These are phyloP conservation scores for Mycena galericulata DNA, from an alignment of 768 basidiomycete species.

Conservation along the genomic window DNA sequence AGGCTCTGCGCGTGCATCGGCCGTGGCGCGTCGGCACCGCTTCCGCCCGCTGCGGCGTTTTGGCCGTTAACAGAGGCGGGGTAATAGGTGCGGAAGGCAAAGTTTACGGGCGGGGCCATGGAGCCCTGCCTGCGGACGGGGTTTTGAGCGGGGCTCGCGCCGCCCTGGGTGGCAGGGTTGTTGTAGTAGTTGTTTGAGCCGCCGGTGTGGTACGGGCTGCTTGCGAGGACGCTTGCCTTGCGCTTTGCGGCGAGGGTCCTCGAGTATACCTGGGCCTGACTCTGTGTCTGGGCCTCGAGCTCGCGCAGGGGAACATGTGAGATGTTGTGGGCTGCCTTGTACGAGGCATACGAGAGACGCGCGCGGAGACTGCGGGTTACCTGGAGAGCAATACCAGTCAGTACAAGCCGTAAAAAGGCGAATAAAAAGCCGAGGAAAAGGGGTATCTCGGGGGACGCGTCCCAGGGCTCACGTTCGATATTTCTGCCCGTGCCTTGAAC, in stretches of 20 bases:
- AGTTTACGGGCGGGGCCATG: constrained; percentile 57
- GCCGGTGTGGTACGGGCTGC: constrained; percentile 19
- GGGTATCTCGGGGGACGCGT: constrained; percentile 61
- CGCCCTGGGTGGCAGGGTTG: constrained; percentile 64
- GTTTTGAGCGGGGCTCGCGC: constrained; percentile 45
- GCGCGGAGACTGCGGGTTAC: constrained; percentile 85
- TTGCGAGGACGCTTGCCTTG: constrained; percentile 51
- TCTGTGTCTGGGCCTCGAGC: constrained; percentile 71
- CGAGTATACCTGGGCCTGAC: constrained; percentile 57
- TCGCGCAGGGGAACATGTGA: constrained; percentile 75
- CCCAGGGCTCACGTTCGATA: constrained; percentile 77
- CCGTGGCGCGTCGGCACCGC: constrained; percentile 48
- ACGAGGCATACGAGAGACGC: constrained; percentile 85
- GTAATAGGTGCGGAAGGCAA: constrained; percentile 57
- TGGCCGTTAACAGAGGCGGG: constrained; percentile 47
- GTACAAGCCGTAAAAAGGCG: constrained; percentile 33
- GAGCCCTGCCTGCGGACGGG: constrained; percentile 49
- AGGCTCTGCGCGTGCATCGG: constrained; percentile 62
- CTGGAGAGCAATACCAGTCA: constrained; percentile 64
- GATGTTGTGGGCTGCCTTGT: constrained; percentile 84
- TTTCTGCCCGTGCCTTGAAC: constrained; percentile 82
- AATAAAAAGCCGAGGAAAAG: constrained; percentile 23
- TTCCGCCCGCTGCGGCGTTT: constrained; percentile 46
- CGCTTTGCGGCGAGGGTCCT: constrained; percentile 72
- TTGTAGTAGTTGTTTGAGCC: constrained; percentile 65